Evolutionary conservation across 176 grass and related monocot species (phyloP).

Genomic region (Paspalum notatum): DNA sequence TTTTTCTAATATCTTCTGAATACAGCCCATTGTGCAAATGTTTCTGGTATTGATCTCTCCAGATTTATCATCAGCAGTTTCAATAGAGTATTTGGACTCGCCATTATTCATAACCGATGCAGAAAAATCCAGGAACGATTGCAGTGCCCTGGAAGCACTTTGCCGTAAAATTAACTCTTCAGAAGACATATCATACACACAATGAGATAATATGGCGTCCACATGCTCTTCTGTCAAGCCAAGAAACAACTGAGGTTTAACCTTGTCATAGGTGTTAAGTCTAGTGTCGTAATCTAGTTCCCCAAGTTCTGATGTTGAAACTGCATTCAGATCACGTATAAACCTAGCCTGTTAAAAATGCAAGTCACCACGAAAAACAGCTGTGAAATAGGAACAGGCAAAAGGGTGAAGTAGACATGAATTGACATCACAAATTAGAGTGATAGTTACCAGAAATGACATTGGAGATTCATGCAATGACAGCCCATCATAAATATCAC

Average conservation of each 20-base stretch:
- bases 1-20: slow-evolving; percentile 75
- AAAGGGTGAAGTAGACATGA: neutral
- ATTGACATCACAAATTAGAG: slow-evolving; percentile 15
- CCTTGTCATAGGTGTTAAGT: slow-evolving; percentile 64
- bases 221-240: slow-evolving; percentile 74
- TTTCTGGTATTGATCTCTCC: slow-evolving; percentile 34
- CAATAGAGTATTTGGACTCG: slow-evolving; percentile 33
- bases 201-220: slow-evolving; percentile 76
- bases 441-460: slow-evolving; percentile 65
- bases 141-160: slow-evolving; percentile 88
- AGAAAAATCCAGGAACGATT: slow-evolving; percentile 71
- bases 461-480: slow-evolving; percentile 69
- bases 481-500: slow-evolving; percentile 68
- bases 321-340: slow-evolving; percentile 79
- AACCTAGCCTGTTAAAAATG: slow-evolving; percentile 63
- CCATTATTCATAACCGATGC: slow-evolving; percentile 65
- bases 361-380: slow-evolving; percentile 12
- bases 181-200: slow-evolving; percentile 88
- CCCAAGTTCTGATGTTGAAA: slow-evolving; percentile 80
- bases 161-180: slow-evolving; percentile 89
- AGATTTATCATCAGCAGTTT: slow-evolving; percentile 18
- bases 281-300: slow-evolving; percentile 85
- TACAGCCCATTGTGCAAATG: slow-evolving; percentile 58
- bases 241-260: slow-evolving; percentile 60
- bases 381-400: slow-evolving; percentile 32